Conservation (phyloP, 140 eudicot species). For the Anethum foeniculum region DNA sequence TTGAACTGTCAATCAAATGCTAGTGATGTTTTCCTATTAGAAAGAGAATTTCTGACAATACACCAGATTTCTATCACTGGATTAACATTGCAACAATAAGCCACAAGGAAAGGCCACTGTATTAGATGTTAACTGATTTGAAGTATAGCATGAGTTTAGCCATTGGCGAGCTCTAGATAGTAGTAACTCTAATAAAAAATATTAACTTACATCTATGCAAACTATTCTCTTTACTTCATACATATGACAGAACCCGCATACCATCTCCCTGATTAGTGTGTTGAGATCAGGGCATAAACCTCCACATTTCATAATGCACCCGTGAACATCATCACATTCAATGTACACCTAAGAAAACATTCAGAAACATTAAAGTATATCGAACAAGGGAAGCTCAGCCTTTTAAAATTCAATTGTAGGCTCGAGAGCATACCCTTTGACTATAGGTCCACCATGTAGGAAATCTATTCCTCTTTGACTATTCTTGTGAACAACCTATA, state of each 20-base stretch:
- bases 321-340: constrained; percentile 68
- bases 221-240: constrained; percentile 67
- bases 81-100: background rate
- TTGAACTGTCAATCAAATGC: too few species aligned
- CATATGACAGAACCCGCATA: constrained; percentile 67
- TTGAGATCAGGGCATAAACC: constrained; percentile 94
- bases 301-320: constrained; percentile 91
- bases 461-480: constrained; percentile 83
- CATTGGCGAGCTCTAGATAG: background rate
- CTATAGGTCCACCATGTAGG: constrained; percentile 87
- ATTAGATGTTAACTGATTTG: background rate
- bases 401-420: background rate
- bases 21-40: background rate
- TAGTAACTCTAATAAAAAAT: background rate
- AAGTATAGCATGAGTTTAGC: background rate
- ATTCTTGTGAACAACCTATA: constrained; percentile 63
- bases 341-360: constrained; percentile 53
- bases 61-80: background rate
- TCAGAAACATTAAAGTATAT: background rate
- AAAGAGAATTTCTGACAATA: background rate
- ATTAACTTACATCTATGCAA: constrained; percentile 64
- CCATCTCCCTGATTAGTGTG: constrained; percentile 87
- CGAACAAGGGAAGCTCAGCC: background rate
- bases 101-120: background rate
- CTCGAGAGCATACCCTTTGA: constrained; percentile 41